Conservation (phyloP, 73 alveolate genomes). For the Tetrahymena thermophila region DNA sequence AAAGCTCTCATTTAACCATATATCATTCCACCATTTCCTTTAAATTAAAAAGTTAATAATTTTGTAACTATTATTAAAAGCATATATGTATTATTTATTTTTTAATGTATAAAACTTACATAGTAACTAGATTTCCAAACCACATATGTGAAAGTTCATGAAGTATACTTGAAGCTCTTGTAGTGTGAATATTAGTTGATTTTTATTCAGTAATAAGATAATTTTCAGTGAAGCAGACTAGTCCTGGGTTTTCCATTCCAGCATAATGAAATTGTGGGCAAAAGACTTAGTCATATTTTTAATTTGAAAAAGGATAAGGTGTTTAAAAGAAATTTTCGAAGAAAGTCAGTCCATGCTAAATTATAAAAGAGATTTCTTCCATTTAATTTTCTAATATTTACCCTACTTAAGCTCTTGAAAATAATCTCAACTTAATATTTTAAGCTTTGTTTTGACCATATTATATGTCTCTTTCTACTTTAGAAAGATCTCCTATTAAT, state of each 20-base stretch:
- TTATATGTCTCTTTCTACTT: neutral
- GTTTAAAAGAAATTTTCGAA: neutral
- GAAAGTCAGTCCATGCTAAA: neutral
- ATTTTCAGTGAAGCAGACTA: slow-evolving; percentile 47
- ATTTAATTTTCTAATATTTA: neutral
- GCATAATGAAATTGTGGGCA: slow-evolving; percentile 54
- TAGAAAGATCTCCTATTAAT: neutral
- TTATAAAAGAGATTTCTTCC: neutral
- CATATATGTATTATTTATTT: neutral
- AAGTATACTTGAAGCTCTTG: slow-evolving; percentile 41
- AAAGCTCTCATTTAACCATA: slow-evolving; percentile 92
- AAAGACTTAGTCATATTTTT: slow-evolving; percentile 73
- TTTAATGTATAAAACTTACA: slow-evolving; percentile 33
- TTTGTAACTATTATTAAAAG: neutral
- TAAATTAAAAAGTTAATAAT: slow-evolving; percentile 50
- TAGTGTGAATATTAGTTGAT: slow-evolving; percentile 22
- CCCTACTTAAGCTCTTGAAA: neutral
- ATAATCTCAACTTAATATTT: neutral
- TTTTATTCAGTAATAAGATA: slow-evolving; percentile 37
- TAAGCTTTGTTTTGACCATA: neutral
- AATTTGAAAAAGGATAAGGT: slow-evolving; percentile 57
- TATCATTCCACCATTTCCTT: slow-evolving; percentile 95
- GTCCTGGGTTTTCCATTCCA: slow-evolving; percentile 90
- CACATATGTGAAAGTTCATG: slow-evolving; percentile 88
- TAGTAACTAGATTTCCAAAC: slow-evolving; percentile 82